phyloP scores from a whole-genome alignment of 257 asterid genomes.

The Salvia splendens region DNA sequence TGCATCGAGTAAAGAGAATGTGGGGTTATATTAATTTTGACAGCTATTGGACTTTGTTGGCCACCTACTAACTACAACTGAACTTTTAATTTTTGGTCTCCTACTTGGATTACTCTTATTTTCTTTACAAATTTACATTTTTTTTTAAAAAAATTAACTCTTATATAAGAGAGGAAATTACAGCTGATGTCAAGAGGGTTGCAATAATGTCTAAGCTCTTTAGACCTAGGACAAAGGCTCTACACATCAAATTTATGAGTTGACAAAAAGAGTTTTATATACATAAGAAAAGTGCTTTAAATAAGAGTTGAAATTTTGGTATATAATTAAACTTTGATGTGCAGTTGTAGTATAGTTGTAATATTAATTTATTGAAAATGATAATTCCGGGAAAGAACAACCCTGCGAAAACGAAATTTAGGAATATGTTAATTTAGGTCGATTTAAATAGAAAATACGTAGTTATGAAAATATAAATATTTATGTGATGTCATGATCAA shows the following conservation, averaged over 20 bases:
- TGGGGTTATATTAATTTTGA: conserved; percentile 30
- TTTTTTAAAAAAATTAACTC: too few relatives aligned
- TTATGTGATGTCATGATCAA: neutral
- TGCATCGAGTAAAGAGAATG: neutral
- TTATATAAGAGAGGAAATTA: too few relatives aligned
- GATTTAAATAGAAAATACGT: neutral
- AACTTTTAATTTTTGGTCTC: neutral
- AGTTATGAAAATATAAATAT: too few relatives aligned
- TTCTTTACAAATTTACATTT: too few relatives aligned
- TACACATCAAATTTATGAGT: neutral
- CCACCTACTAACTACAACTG: conserved; percentile 29
- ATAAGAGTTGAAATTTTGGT: neutral
- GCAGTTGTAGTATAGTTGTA: neutral
- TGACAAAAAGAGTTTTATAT: neutral
- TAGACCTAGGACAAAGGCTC: too few relatives aligned
- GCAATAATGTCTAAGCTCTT: too few relatives aligned
- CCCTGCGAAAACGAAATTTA: neutral
- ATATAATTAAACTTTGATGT: neutral
- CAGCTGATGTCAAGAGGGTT: too few relatives aligned
- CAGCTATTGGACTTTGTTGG: conserved; percentile 14
- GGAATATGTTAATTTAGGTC: neutral
- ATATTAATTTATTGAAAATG: neutral
- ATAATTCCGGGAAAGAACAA: neutral
- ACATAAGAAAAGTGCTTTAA: neutral
- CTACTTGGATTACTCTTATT: too few relatives aligned